phyloP scores from a whole-genome alignment of 2,329 filamentous ascomycete genomes.

The Xylariales sp. region DNA sequence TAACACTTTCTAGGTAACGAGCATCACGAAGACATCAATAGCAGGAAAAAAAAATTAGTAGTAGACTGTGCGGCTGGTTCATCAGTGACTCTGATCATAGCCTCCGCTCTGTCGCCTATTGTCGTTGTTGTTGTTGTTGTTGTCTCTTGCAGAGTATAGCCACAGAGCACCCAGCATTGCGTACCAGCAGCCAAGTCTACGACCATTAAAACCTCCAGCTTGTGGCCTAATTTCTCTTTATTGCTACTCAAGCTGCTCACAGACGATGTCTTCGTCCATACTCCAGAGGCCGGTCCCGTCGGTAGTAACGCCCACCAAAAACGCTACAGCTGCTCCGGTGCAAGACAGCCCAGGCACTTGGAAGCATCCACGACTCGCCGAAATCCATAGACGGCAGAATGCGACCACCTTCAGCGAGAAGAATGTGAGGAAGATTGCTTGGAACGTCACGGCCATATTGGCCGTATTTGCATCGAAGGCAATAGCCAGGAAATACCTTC shows the following conservation, averaged over 20 bases:
- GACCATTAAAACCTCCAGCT: too few relatives aligned
- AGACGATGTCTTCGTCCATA: constrained; percentile 25
- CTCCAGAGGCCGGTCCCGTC: constrained; percentile 34
- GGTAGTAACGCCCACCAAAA: constrained; percentile 31
- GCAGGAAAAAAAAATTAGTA: too few relatives aligned
- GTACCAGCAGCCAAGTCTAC: too few relatives aligned
- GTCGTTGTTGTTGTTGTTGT: too few relatives aligned
- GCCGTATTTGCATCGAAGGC: constrained; percentile 28
- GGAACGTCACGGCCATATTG: constrained; percentile 55
- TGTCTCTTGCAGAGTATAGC: too few relatives aligned
- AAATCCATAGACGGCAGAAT: constrained; percentile 79
- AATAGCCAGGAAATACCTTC: constrained; percentile 28
- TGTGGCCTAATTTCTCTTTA: background rate
- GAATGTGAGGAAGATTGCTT: constrained; percentile 66
- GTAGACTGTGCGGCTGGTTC: too few relatives aligned
- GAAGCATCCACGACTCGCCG: constrained; percentile 83
- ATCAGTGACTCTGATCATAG: too few relatives aligned
- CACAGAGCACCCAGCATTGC: too few relatives aligned
- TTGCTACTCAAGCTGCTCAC: background rate
- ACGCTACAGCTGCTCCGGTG: constrained; percentile 20
- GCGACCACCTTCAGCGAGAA: constrained; percentile 73
- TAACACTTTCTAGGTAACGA: too few relatives aligned
- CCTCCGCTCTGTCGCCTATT: too few relatives aligned
- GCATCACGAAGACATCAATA: too few relatives aligned
- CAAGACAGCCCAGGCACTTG: constrained; percentile 71